Conservation (phyloP, 106 monocot genomes). For the Dioscorea dumetorum region DNA sequence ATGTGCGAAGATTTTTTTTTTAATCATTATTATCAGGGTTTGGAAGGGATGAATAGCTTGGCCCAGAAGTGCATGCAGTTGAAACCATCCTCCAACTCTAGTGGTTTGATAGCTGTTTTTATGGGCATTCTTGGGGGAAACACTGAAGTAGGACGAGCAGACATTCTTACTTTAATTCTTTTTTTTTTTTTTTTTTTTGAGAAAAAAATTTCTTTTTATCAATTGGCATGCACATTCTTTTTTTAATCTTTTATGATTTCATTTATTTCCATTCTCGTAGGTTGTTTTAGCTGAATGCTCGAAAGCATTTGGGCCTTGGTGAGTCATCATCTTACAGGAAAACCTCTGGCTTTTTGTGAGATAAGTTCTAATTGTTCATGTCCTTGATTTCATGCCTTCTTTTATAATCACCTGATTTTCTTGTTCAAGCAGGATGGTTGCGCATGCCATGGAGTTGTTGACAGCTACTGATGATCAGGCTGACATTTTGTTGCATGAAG, state of each 20-base stretch:
- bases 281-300: constrained; percentile 91
- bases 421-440: constrained; percentile 62
- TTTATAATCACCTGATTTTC: constrained; percentile 10
- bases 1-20: too few relatives aligned
- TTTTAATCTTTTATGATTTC: constrained; percentile 2
- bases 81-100: constrained; percentile 40
- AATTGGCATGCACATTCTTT: too few relatives aligned
- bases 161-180: not conserved
- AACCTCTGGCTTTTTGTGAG: not conserved
- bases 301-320: constrained; percentile 91
- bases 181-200: not conserved
- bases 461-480: constrained; percentile 58
- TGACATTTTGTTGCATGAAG: constrained; percentile 67
- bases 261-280: constrained; percentile 19
- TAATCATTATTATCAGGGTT: constrained; percentile 40
- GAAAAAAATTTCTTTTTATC: too few relatives aligned
- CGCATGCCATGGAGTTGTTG: constrained; percentile 79
- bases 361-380: not conserved
- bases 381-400: not conserved
- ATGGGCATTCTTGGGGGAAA: constrained; percentile 79
- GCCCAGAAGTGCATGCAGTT: constrained; percentile 81
- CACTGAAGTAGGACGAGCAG: constrained; percentile 45
- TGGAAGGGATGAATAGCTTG: constrained; percentile 70
- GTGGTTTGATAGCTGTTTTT: constrained; percentile 50
- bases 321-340: constrained; percentile 8